Evolutionary conservation across 192 early-diverging fungal species (phyloP).

Genomic region (Phlyctochytrium bullatum): DNA sequence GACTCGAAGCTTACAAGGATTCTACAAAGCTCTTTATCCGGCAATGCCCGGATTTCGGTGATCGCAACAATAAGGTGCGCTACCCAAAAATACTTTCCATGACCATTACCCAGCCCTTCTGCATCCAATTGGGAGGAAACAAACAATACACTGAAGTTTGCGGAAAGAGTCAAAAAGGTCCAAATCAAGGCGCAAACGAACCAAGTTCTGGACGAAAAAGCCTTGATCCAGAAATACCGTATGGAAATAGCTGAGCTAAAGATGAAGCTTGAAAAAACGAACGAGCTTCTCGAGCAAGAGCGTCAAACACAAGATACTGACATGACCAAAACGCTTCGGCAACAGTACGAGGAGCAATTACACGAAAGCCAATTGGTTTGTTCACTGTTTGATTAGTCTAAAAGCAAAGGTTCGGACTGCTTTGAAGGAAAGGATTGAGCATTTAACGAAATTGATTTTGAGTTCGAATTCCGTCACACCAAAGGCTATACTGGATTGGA

Average conservation of each 20-base stretch:
- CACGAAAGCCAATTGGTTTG: conserved; percentile 37
- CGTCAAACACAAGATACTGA: conserved; percentile 26
- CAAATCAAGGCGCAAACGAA: conserved; percentile 79
- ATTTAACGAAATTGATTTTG: conserved; percentile 80
- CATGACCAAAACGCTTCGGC: conserved; percentile 6
- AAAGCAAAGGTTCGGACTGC: conserved; percentile 63
- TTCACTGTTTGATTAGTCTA: conserved; percentile 47
- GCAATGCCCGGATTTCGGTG: conserved; percentile 84
- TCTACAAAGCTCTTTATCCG: conserved; percentile 86
- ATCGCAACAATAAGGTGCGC: conserved; percentile 76
- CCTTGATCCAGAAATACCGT: conserved; percentile 78
- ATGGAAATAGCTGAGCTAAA: conserved; percentile 75
- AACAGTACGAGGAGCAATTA: conserved; percentile 48
- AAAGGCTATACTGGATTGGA: conserved; percentile 51
- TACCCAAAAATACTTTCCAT: not conserved
- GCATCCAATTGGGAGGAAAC: conserved; percentile 79
- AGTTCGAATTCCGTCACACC: conserved; percentile 61
- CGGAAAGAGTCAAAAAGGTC: conserved; percentile 86
- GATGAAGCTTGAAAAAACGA: conserved; percentile 59
- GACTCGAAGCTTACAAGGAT: conserved; percentile 97
- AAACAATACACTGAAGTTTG: conserved; percentile 93
- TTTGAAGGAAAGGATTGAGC: conserved; percentile 81
- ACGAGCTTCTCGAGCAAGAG: conserved; percentile 49
- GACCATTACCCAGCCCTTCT: conserved; percentile 57
- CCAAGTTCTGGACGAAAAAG: conserved; percentile 76